Evolutionary conservation across 257 asterid species (phyloP).

Genomic region (Fraxinus anomala): DNA sequence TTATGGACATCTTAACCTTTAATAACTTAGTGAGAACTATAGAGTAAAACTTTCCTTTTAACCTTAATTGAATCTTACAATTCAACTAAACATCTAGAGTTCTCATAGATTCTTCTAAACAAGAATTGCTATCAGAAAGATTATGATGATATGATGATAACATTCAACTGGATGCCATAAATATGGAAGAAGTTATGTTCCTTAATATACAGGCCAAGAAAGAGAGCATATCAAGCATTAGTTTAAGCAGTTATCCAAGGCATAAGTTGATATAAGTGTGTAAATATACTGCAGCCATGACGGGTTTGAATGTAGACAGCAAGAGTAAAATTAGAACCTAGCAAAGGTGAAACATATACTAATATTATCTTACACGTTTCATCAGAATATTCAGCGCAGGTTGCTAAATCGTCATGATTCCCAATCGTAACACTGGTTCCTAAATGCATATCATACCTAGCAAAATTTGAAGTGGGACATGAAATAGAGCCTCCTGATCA

Average conservation of each 20-base stretch:
- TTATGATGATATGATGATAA: background rate
- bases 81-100: background rate
- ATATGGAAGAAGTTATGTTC: constrained; percentile 5
- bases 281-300: background rate
- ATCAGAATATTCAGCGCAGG: constrained; percentile 73
- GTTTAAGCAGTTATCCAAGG: constrained; percentile 7
- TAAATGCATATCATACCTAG: constrained; percentile 72
- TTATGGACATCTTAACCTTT: background rate
- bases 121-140: constrained; percentile 10
- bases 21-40: background rate
- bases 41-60: background rate
- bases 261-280: background rate
- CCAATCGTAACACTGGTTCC: constrained; percentile 59
- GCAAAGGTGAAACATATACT: constrained; percentile 9
- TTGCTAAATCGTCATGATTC: constrained; percentile 67
- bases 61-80: background rate
- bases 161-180: background rate
- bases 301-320: background rate
- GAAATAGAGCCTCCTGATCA: constrained; percentile 14
- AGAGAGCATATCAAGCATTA: constrained; percentile 1
- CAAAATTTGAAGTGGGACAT: constrained; percentile 30
- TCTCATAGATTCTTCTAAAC: background rate
- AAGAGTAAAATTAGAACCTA: constrained; percentile 8
- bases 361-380: constrained; percentile 62
- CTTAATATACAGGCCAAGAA: background rate